Conservation (phyloP, 73 alveolate genomes). For the Paramecium caudatum region DNA sequence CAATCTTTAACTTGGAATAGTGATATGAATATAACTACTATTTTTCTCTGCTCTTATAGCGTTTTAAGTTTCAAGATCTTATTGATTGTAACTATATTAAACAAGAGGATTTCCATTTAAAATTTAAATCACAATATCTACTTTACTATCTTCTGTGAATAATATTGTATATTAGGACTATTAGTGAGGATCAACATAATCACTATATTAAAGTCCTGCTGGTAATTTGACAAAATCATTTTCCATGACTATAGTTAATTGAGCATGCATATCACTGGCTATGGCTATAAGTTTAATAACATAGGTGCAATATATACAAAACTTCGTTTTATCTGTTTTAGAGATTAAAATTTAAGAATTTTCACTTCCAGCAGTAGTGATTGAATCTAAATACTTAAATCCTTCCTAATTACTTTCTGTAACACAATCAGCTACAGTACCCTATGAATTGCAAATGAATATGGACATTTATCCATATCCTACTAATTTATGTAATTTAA, state of each 20-base stretch:
- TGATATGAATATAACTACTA: neutral
- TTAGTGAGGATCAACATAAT: neutral
- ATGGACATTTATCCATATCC: constrained; percentile 48
- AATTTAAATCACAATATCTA: constrained; percentile 25
- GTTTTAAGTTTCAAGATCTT: neutral
- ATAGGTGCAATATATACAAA: constrained; percentile 35
- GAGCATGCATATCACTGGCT: constrained; percentile 9
- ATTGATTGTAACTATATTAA: neutral
- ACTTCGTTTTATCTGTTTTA: neutral
- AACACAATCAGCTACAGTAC: constrained; percentile 22
- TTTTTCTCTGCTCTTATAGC: neutral
- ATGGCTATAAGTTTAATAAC: neutral
- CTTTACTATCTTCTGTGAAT: neutral
- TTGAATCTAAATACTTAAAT: neutral
- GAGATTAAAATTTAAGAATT: neutral
- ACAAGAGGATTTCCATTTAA: constrained; percentile 27
- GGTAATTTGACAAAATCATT: constrained; percentile 46
- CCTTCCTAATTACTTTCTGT: neutral
- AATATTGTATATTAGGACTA: neutral
- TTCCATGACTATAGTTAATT: constrained; percentile 2
- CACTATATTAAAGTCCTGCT: constrained; percentile 10
- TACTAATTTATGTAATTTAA: neutral
- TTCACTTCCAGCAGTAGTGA: neutral
- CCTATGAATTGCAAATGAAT: neutral
- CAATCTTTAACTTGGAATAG: neutral